Evolutionary conservation across 441 rosid species (phyloP).

Genomic region (Cnidoscolus chayamansa): DNA sequence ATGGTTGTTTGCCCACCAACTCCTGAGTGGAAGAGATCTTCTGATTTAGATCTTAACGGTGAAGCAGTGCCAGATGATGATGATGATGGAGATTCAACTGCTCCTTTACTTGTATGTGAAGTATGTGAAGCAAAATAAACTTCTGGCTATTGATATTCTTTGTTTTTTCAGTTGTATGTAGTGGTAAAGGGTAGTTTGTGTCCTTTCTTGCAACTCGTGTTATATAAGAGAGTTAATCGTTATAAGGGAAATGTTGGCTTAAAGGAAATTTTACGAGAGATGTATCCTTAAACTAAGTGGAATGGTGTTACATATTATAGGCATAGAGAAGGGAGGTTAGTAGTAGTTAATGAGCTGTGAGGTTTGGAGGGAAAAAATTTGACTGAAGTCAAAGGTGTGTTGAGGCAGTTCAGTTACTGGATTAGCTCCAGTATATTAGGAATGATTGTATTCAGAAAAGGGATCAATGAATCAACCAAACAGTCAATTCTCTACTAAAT

Average conservation of each 20-base stretch:
- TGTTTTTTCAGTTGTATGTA: neutral
- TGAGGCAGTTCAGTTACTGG: too few species aligned
- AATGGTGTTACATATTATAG: too few species aligned
- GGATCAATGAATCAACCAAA: too few species aligned
- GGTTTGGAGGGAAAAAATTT: too few species aligned
- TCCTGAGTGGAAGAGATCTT: constrained; percentile 97
- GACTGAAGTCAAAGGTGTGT: too few species aligned
- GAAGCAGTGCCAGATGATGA: constrained; percentile 93
- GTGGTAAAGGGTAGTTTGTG: neutral
- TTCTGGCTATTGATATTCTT: constrained; percentile 14
- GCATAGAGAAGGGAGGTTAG: too few species aligned
- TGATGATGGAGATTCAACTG: constrained; percentile 71
- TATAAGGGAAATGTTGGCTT: neutral
- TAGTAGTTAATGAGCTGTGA: too few species aligned
- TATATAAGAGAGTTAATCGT: neutral
- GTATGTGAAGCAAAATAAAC: constrained; percentile 21
- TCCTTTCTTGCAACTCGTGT: neutral
- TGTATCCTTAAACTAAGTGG: too few species aligned
- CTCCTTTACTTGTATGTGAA: constrained; percentile 58
- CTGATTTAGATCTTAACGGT: constrained; percentile 96
- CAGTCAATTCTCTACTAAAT: too few species aligned
- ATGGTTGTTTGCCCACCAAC: constrained; percentile 69
- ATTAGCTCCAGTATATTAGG: too few species aligned
- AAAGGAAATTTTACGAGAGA: too few species aligned
- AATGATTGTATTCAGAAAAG: too few species aligned